phyloP scores from a whole-genome alignment of 2,329 filamentous ascomycete genomes.

The Talaromyces islandicus region DNA sequence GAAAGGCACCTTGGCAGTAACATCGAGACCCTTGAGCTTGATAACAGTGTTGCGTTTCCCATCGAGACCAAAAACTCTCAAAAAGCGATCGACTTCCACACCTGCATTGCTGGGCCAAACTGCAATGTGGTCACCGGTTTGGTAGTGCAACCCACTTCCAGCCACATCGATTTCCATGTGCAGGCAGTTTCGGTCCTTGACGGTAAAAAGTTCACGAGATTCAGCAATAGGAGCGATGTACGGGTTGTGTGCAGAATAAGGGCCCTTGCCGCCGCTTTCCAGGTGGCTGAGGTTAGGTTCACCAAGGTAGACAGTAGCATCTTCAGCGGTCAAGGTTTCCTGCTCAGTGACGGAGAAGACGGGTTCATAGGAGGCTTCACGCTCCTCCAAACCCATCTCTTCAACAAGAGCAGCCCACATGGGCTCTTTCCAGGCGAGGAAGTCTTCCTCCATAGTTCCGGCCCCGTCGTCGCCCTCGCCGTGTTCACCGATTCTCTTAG shows the following conservation, averaged over 20 bases:
- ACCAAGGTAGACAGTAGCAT: constrained; percentile 81
- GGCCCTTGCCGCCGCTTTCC: constrained; percentile 74
- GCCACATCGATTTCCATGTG: constrained; percentile 93
- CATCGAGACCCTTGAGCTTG: constrained; percentile 82
- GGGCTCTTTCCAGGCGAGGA: constrained; percentile 96
- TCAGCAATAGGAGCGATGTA: constrained; percentile 91
- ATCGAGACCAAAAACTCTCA: constrained; percentile 68
- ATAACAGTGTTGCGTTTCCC: constrained; percentile 78
- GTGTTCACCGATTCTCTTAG: constrained; percentile 73
- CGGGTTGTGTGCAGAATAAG: constrained; percentile 94
- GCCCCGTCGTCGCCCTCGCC: constrained; percentile 97
- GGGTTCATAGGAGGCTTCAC: constrained; percentile 92
- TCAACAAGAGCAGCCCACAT: constrained; percentile 88
- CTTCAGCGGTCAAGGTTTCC: constrained; percentile 66
- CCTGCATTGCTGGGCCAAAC: constrained; percentile 96
- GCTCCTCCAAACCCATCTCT: constrained; percentile 85
- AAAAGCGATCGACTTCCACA: constrained; percentile 82
- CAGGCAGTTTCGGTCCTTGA: constrained; percentile 87
- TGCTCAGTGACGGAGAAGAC: constrained; percentile 77
- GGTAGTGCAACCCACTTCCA: constrained; percentile 84
- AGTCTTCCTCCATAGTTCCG: constrained; percentile 99
- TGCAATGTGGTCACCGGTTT: constrained; percentile 95
- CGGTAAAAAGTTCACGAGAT: constrained; percentile 83
- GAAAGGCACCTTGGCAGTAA: constrained; percentile 95
- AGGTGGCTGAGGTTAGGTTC: constrained; percentile 97